Evolutionary conservation across 305 asterid species (phyloP).

Genomic region (Euphrasia arctica): DNA sequence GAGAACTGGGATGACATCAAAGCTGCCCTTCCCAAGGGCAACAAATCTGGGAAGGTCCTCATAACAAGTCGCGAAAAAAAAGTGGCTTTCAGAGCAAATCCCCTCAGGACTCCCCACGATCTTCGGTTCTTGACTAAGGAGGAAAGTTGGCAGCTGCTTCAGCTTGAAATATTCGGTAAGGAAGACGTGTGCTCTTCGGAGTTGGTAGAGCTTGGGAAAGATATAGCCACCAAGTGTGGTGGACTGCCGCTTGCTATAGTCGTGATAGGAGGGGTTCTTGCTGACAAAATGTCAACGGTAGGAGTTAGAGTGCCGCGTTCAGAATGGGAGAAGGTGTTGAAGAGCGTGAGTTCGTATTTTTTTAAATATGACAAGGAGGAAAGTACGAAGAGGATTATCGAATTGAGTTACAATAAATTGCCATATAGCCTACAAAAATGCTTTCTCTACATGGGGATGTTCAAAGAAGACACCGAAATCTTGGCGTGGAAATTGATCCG

Average conservation of each 20-base stretch:
- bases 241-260: slow-evolving; percentile 33
- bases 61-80: slow-evolving; percentile 24
- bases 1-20: slow-evolving; percentile 21
- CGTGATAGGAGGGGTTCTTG: slow-evolving; percentile 37
- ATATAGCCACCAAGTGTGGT: slow-evolving; percentile 21
- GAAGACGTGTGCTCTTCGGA: not conserved
- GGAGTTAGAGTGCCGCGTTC: slow-evolving; percentile 5
- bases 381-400: slow-evolving; percentile 30
- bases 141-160: slow-evolving; percentile 38
- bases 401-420: slow-evolving; percentile 30
- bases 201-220: slow-evolving; percentile 22
- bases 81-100: slow-evolving; percentile 20
- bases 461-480: not conserved
- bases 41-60: slow-evolving; percentile 25
- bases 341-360: slow-evolving; percentile 14
- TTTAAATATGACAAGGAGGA: slow-evolving; percentile 12
- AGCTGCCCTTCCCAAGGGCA: slow-evolving; percentile 20
- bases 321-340: slow-evolving; percentile 28
- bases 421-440: slow-evolving; percentile 33
- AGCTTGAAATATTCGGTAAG: slow-evolving; percentile 28
- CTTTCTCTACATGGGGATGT: slow-evolving; percentile 1
- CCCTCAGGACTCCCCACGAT: slow-evolving; percentile 11
- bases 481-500: not conserved
- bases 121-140: slow-evolving; percentile 23
- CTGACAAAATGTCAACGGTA: slow-evolving; percentile 12